Percentiles rank a stretch among this genome's conserved stretches.
phyloP scores from a whole-genome alignment of 495 filamentous ascomycete genomes.

The Hamigera avellanea region DNA sequence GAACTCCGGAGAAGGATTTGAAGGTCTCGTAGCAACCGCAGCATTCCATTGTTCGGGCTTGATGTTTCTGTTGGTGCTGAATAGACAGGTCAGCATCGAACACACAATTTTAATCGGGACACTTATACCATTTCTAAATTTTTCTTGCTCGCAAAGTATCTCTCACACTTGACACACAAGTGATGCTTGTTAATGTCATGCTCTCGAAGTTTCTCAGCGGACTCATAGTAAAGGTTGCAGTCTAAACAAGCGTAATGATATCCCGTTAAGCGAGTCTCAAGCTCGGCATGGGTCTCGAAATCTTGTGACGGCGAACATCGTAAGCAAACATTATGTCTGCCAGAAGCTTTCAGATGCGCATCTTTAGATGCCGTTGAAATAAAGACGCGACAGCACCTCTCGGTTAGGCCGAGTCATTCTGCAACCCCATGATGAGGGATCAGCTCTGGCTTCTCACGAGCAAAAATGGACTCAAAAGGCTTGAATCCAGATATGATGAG shows the following conservation, averaged over 20 bases:
- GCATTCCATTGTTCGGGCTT: conserved; percentile 6
- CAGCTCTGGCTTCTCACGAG: too few species aligned
- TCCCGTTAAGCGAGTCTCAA: conserved; percentile 3
- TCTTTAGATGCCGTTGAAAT: conserved; percentile 4
- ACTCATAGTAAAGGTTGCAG: conserved; percentile 3
- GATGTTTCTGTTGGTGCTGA: conserved; percentile 8
- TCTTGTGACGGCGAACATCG: conserved; percentile 1
- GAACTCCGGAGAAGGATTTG: conserved; percentile 6
- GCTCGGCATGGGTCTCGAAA: conserved; percentile 2
- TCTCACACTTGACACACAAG: conserved; percentile 3
- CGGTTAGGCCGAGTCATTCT: too few species aligned
- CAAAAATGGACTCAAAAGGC: too few species aligned
- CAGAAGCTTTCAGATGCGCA: conserved; percentile 4
- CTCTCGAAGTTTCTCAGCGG: conserved; percentile 1
- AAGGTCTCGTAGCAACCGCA: conserved; percentile 9
- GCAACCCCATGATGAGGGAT: too few species aligned
- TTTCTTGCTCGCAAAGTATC: conserved; percentile 1
- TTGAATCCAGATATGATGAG: too few species aligned
- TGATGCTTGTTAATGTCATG: conserved; percentile 5
- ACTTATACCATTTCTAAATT: conserved; percentile 6
- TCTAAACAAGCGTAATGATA: conserved; percentile 4
- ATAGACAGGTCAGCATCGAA: conserved; percentile 4
- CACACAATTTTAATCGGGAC: background rate
- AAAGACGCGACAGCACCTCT: too few species aligned
- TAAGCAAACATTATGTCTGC: conserved; percentile 6